A percentile compares a stretch with the other conserved stretches of the same genome.
phyloP scores from a whole-genome alignment of 352 stramenopile genomes.

The Phytophthora sp. region DNA sequence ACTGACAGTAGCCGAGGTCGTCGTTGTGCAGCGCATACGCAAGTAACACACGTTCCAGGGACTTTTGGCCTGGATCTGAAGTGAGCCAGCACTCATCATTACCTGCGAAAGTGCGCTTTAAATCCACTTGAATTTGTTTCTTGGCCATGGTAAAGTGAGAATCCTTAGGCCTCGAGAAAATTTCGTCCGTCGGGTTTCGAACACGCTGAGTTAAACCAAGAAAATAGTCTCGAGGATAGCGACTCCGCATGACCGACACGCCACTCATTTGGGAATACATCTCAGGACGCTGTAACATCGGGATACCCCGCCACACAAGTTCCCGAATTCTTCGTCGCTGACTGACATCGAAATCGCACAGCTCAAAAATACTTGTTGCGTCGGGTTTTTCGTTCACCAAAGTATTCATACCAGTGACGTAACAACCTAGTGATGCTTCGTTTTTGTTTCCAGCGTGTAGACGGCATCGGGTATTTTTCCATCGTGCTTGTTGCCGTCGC shows the following conservation, averaged over 20 bases:
- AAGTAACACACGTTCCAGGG: conserved; percentile 73
- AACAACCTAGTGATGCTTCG: neutral
- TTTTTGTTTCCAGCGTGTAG: neutral
- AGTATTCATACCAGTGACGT: neutral
- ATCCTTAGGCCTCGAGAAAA: conserved; percentile 12
- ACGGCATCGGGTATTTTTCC: conserved; percentile 26
- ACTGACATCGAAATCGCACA: conserved; percentile 5
- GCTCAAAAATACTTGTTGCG: neutral
- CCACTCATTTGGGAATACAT: conserved; percentile 62
- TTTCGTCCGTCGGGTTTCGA: conserved; percentile 26
- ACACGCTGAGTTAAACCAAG: conserved; percentile 21
- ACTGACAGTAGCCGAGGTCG: conserved; percentile 88
- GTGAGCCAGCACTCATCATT: conserved; percentile 72
- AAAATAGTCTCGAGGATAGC: conserved; percentile 44
- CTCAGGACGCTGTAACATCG: conserved; percentile 38
- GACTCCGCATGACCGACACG: conserved; percentile 20
- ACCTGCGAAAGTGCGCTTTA: conserved; percentile 73
- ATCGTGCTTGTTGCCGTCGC: conserved; percentile 45
- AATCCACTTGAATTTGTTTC: conserved; percentile 67
- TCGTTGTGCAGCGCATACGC: conserved; percentile 84
- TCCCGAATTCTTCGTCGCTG: conserved; percentile 16
- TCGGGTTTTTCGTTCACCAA: neutral
- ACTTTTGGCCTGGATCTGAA: conserved; percentile 39
- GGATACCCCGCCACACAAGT: conserved; percentile 62
- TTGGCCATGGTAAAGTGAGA: conserved; percentile 42